A percentile compares a stretch with the other conserved stretches of the same genome.
These are phyloP conservation scores for Termitomyces sp. DNA, from an alignment of 768 basidiomycete genomes.

Conservation along the genomic window DNA sequence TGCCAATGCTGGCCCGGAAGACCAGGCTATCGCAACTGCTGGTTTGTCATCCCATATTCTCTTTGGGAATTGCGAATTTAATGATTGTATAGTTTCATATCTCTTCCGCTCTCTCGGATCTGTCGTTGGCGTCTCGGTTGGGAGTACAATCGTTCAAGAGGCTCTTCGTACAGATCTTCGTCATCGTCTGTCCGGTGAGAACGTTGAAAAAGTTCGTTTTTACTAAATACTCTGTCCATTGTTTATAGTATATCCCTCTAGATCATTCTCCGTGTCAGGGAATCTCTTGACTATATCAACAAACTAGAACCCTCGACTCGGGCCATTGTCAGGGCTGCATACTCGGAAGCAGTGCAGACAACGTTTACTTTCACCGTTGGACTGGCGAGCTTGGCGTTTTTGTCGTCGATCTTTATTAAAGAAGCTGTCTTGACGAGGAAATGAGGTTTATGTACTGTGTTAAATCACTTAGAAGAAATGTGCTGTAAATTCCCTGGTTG, in stretches of 20 bases:
- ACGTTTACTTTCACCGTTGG: conserved; percentile 42
- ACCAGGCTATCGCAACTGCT: conserved; percentile 63
- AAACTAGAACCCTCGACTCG: conserved; percentile 32
- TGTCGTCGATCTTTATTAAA: conserved; percentile 46
- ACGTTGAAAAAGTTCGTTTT: conserved; percentile 51
- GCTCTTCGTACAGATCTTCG: conserved; percentile 39
- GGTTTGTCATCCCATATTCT: conserved; percentile 25
- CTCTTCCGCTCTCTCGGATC: conserved; percentile 61
- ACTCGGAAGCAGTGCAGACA: conserved; percentile 39
- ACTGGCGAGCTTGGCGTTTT: conserved; percentile 33
- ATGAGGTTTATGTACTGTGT: background rate
- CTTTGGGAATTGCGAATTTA: background rate
- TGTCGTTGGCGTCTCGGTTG: conserved; percentile 50
- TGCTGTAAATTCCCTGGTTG: background rate
- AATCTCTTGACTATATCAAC: conserved; percentile 42
- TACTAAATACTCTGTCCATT: too few relatives aligned
- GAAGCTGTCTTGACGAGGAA: conserved; percentile 33
- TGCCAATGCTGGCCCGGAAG: conserved; percentile 53
- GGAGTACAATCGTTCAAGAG: conserved; percentile 51
- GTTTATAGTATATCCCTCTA: conserved; percentile 10
- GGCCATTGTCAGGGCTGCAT: conserved; percentile 31
- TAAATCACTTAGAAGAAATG: too few relatives aligned
- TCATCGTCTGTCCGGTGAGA: conserved; percentile 32
- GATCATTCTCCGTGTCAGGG: conserved; percentile 45
- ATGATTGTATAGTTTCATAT: conserved; percentile 40